These are phyloP conservation scores for Lipomyces yarrowii DNA, from an alignment of 1,139 yeast species.

Conservation along the genomic window DNA sequence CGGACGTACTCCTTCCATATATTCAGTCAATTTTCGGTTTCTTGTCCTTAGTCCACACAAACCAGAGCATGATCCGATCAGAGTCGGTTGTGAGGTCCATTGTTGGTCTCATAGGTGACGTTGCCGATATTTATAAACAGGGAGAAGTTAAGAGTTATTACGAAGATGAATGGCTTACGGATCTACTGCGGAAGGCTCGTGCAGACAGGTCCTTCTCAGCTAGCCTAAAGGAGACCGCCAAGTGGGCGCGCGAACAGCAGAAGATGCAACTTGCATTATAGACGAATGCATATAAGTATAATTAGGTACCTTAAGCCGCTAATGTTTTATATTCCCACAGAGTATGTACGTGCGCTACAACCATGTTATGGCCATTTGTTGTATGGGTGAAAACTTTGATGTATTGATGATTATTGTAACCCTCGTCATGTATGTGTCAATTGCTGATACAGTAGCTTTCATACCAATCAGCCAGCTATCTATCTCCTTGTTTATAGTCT, in stretches of 20 bases:
- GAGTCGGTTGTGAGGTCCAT: constrained; percentile 76
- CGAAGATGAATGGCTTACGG: constrained; percentile 74
- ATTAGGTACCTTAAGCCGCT: neutral
- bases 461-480: constrained; percentile 1
- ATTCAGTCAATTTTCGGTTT: constrained; percentile 72
- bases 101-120: constrained; percentile 88
- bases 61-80: constrained; percentile 58
- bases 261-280: constrained; percentile 51
- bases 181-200: constrained; percentile 74
- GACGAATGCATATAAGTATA: neutral
- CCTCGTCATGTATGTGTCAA: neutral
- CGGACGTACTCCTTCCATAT: constrained; percentile 67
- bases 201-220: constrained; percentile 61
- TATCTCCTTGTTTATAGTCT: constrained; percentile 1
- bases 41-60: constrained; percentile 60
- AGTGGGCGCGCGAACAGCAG: constrained; percentile 95
- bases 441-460: neutral
- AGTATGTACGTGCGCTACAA: neutral
- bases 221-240: constrained; percentile 81
- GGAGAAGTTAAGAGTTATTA: constrained; percentile 71
- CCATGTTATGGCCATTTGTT: neutral
- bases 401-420: neutral
- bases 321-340: neutral
- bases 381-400: neutral
- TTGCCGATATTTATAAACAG: constrained; percentile 81